These are phyloP conservation scores for Trichoderma gracile DNA, from an alignment of 2,329 filamentous ascomycete genomes.

Conservation along the genomic window DNA sequence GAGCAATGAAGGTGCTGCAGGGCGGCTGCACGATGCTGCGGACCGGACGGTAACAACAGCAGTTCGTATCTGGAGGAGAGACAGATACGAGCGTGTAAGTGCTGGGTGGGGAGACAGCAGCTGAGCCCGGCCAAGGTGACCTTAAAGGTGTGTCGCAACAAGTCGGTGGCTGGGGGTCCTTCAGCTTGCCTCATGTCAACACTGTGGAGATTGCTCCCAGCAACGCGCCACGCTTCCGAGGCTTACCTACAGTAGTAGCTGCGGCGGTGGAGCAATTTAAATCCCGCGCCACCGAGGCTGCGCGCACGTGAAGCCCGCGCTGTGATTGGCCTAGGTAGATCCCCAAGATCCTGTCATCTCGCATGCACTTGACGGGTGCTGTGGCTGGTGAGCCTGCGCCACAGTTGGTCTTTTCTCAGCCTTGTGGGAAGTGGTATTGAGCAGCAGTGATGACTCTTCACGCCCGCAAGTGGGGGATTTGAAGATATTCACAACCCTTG, in stretches of 20 bases:
- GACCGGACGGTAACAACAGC: background rate
- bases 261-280: conserved; percentile 23
- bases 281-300: conserved; percentile 26
- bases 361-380: too few species aligned
- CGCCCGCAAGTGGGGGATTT: conserved; percentile 6
- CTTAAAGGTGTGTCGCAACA: conserved; percentile 27
- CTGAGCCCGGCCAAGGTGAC: conserved; percentile 14
- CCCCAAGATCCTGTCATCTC: too few species aligned
- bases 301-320: conserved; percentile 17
- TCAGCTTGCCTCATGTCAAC: conserved; percentile 28
- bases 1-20: conserved; percentile 7
- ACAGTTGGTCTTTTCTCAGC: conserved; percentile 10
- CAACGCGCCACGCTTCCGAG: conserved; percentile 34
- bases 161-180: conserved; percentile 30
- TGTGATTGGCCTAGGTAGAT: background rate
- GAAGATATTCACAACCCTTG: conserved; percentile 17
- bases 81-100: conserved; percentile 9
- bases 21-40: background rate
- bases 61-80: background rate
- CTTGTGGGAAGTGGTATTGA: background rate
- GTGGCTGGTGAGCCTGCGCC: background rate
- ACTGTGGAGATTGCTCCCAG: conserved; percentile 30
- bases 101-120: conserved; percentile 23
- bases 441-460: conserved; percentile 20
- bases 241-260: conserved; percentile 38